Conservation (phyloP, 73 alveolate genomes). For the Uronychia binucleata region DNA sequence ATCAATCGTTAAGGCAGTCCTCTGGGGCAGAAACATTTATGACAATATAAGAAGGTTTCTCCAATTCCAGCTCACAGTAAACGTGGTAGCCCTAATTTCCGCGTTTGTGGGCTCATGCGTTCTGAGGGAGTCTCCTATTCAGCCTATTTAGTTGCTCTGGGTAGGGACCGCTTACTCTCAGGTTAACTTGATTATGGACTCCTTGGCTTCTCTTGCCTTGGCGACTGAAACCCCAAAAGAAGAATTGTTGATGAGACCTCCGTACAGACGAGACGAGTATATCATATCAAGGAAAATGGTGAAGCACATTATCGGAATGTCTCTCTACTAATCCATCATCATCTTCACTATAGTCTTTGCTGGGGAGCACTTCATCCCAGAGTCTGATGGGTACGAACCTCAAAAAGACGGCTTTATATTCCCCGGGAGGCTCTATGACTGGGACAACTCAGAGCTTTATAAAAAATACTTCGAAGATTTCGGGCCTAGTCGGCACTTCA, state of each 20-base stretch:
- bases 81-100: slow-evolving; percentile 74
- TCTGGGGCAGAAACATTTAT: slow-evolving; percentile 77
- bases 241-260: slow-evolving; percentile 77
- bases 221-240: slow-evolving; percentile 97
- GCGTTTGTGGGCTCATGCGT: slow-evolving; percentile 84
- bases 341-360: slow-evolving; percentile 77
- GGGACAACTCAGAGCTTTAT: slow-evolving; percentile 42
- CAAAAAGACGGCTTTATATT: slow-evolving; percentile 32
- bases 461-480: slow-evolving; percentile 30
- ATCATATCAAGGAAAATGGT: slow-evolving; percentile 92
- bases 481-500: slow-evolving; percentile 76
- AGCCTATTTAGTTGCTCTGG: slow-evolving; percentile 81
- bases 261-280: slow-evolving; percentile 89
- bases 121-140: slow-evolving; percentile 78
- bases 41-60: slow-evolving; percentile 92
- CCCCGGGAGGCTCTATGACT: slow-evolving; percentile 37
- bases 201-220: slow-evolving; percentile 94
- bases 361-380: slow-evolving; percentile 73
- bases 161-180: slow-evolving; percentile 8
- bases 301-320: slow-evolving; percentile 85
- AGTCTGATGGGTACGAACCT: slow-evolving; percentile 64
- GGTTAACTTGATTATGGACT: slow-evolving; percentile 93
- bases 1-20: slow-evolving; percentile 69
- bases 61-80: slow-evolving; percentile 80
- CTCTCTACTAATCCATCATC: slow-evolving; percentile 76